Evolutionary conservation across 495 filamentous ascomycete species (phyloP).

Genomic region (Aspergillus mulundensis): DNA sequence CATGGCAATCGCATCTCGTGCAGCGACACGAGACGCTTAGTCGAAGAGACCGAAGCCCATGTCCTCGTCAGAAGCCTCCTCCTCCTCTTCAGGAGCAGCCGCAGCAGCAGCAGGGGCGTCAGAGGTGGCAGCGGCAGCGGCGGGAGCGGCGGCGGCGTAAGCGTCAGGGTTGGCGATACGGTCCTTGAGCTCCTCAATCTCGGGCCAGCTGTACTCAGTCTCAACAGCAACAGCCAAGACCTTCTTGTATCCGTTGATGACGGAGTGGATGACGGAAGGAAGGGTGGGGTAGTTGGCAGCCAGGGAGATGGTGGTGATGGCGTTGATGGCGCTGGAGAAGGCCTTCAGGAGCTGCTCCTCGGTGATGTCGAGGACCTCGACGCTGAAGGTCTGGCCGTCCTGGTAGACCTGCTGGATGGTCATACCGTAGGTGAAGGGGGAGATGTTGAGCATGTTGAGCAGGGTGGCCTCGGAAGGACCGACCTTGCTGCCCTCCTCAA

Average conservation of each 20-base stretch:
- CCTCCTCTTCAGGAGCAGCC: constrained; percentile 51
- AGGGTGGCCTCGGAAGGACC: constrained; percentile 97
- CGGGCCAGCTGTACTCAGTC: constrained; percentile 92
- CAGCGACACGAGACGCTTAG: constrained; percentile 37
- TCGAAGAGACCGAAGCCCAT: constrained; percentile 58
- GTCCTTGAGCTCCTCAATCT: constrained; percentile 96
- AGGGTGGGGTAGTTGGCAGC: constrained; percentile 92
- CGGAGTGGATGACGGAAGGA: constrained; percentile 90
- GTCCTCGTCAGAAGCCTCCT: constrained; percentile 47
- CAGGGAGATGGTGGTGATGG: constrained; percentile 86
- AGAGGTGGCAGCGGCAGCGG: constrained; percentile 46
- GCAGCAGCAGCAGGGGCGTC: constrained; percentile 48
- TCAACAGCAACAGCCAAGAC: constrained; percentile 82
- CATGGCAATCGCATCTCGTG: constrained; percentile 36
- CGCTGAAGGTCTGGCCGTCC: constrained; percentile 82
- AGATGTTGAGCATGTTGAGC: constrained; percentile 99
- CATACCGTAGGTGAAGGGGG: constrained; percentile 99
- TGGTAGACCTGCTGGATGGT: constrained; percentile 93
- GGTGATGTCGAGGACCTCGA: constrained; percentile 83
- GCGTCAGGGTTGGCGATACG: constrained; percentile 97
- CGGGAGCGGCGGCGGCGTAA: constrained; percentile 77
- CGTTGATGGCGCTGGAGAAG: constrained; percentile 75
- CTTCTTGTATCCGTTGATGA: constrained; percentile 98
- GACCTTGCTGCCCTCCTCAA: constrained; percentile 89
- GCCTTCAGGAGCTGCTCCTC: constrained; percentile 85